These are phyloP conservation scores for Coniella vitis DNA, from an alignment of 2,329 filamentous ascomycete genomes.

Conservation along the genomic window DNA sequence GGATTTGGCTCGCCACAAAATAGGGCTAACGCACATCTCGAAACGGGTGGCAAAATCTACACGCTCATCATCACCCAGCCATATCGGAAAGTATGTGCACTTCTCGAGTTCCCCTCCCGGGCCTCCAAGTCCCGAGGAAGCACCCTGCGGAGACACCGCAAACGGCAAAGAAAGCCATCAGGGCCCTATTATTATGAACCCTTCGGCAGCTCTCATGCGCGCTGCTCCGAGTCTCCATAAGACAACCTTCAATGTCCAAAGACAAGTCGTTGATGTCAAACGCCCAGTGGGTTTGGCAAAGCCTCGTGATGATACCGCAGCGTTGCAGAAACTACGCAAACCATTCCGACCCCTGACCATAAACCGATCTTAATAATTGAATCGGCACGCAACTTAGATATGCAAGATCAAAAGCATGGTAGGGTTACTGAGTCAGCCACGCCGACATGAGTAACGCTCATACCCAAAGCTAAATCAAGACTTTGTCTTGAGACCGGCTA, in stretches of 20 bases:
- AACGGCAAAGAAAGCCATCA: constrained; percentile 12
- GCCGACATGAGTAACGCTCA: too few species aligned
- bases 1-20: constrained; percentile 30
- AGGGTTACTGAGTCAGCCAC: too few species aligned
- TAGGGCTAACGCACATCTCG: constrained; percentile 31
- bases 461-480: too few species aligned
- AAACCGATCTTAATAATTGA: constrained; percentile 28
- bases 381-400: not conserved
- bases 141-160: constrained; percentile 15
- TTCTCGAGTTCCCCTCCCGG: constrained; percentile 52
- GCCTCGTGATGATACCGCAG: constrained; percentile 34
- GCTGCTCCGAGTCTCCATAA: constrained; percentile 42
- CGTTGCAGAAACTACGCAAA: constrained; percentile 44
- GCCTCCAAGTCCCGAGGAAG: constrained; percentile 19
- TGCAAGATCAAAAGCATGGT: not conserved
- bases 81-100: constrained; percentile 43
- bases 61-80: constrained; percentile 20
- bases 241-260: constrained; percentile 40
- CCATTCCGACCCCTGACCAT: constrained; percentile 53
- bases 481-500: too few species aligned
- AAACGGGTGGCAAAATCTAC: constrained; percentile 25
- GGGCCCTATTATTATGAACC: constrained; percentile 24
- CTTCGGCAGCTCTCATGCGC: constrained; percentile 24
- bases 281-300: constrained; percentile 35
- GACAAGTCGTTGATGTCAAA: constrained; percentile 31